Conservation (phyloP, 345 rosid species). For the Raphanus sativus region DNA sequence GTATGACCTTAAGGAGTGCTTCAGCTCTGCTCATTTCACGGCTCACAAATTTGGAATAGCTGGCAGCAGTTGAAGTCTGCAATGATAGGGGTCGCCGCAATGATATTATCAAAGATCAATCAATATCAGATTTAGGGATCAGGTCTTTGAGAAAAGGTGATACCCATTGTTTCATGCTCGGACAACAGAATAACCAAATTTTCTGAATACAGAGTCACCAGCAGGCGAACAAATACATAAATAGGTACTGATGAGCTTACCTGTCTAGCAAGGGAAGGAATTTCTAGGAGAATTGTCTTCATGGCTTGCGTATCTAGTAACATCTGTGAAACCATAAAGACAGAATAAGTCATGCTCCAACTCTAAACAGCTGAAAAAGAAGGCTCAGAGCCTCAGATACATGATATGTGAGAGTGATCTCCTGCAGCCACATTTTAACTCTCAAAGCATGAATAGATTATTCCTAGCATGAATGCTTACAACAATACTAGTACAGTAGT, state of each 20-base stretch:
- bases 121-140: background rate
- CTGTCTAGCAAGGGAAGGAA: slow-evolving; percentile 93
- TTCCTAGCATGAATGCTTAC: background rate
- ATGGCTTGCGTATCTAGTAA: slow-evolving; percentile 95
- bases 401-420: slow-evolving; percentile 2
- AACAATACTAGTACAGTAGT: background rate
- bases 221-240: background rate
- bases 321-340: slow-evolving; percentile 62
- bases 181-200: background rate
- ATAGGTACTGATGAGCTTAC: slow-evolving; percentile 45
- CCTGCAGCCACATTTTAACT: background rate
- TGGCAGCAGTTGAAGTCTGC: slow-evolving; percentile 83
- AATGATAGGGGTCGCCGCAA: background rate
- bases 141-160: background rate
- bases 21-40: slow-evolving; percentile 99
- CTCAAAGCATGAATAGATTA: background rate
- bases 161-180: background rate
- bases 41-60: slow-evolving; percentile 90
- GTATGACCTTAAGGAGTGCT: slow-evolving; percentile 97
- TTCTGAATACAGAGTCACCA: background rate
- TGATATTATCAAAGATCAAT: background rate
- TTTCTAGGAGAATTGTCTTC: slow-evolving; percentile 89
- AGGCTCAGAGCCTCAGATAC: slow-evolving; percentile 15
- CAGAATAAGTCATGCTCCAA: background rate
- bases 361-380: slow-evolving; percentile 5